These are phyloP conservation scores for Globomyces pollinis-pini DNA, from an alignment of 192 early-diverging fungal species.

Conservation along the genomic window DNA sequence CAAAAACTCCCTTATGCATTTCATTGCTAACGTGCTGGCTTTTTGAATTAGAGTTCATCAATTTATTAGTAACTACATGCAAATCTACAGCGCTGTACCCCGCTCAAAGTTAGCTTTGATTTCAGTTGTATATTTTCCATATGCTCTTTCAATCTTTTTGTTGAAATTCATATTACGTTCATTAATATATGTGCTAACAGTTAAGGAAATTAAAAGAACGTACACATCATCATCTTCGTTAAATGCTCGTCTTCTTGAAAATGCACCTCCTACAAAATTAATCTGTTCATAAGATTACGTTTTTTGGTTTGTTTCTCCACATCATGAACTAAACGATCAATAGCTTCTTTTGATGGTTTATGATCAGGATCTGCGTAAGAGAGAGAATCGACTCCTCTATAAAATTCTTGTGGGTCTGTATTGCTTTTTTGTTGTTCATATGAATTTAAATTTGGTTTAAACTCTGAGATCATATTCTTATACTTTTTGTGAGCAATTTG, in stretches of 20 bases:
- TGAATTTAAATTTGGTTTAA: constrained; percentile 71
- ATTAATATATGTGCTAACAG: constrained; percentile 98
- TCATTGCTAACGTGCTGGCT: too few relatives aligned
- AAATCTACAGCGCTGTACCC: constrained; percentile 27
- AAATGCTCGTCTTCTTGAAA: constrained; percentile 61
- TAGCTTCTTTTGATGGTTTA: constrained; percentile 59
- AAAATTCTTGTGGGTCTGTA: constrained; percentile 47
- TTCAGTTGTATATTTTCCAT: constrained; percentile 91
- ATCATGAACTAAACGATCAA: constrained; percentile 9
- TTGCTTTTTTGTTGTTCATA: constrained; percentile 59
- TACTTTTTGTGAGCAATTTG: constrained; percentile 89
- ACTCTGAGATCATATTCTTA: constrained; percentile 59
- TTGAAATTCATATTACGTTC: constrained; percentile 93
- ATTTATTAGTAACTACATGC: too few relatives aligned
- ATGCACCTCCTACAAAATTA: constrained; percentile 49
- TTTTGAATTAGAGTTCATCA: too few relatives aligned
- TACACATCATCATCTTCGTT: constrained; percentile 74
- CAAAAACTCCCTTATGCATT: too few relatives aligned
- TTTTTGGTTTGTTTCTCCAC: constrained; percentile 14
- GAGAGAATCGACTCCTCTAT: constrained; percentile 60
- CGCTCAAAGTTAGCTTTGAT: constrained; percentile 64
- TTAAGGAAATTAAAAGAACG: too few relatives aligned
- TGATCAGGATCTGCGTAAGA: constrained; percentile 50
- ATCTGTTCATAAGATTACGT: constrained; percentile 24
- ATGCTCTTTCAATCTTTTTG: constrained; percentile 90